Percentiles rank a stretch among this genome's conserved stretches.
These are phyloP conservation scores for Orbilia blumenaviensis DNA, from an alignment of 2,329 filamentous ascomycete species.

Conservation along the genomic window DNA sequence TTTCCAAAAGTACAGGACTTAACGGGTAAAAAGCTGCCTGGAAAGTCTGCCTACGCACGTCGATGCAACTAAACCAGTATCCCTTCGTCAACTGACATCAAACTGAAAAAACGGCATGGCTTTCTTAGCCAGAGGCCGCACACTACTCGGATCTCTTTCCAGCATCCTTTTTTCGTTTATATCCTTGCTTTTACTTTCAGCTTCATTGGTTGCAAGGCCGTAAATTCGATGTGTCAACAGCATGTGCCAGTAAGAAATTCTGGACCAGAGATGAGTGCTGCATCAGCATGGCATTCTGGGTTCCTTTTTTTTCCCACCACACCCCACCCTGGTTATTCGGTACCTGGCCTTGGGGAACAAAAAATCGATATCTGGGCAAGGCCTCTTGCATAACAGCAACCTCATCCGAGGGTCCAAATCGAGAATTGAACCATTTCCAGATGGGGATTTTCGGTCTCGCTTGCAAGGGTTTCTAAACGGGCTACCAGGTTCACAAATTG, in stretches of 20 bases:
- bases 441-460: constrained; percentile 53
- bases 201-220: constrained; percentile 52
- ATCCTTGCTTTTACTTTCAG: constrained; percentile 45
- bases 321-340: constrained; percentile 49
- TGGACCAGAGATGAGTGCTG: constrained; percentile 31
- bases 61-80: constrained; percentile 33
- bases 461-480: constrained; percentile 50
- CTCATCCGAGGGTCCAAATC: constrained; percentile 51
- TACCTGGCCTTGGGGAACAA: constrained; percentile 50
- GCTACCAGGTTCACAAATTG: constrained; percentile 51
- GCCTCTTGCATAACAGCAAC: constrained; percentile 45
- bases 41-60: constrained; percentile 23
- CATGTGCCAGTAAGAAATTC: constrained; percentile 25
- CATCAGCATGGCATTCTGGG: constrained; percentile 44
- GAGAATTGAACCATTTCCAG: constrained; percentile 51
- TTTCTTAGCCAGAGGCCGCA: constrained; percentile 35
- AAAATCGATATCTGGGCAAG: constrained; percentile 49
- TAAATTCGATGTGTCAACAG: constrained; percentile 53
- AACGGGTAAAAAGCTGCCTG: neutral
- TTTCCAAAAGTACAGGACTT: neutral
- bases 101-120: constrained; percentile 53
- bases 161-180: constrained; percentile 51
- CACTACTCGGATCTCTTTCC: constrained; percentile 50
- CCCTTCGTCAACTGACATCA: constrained; percentile 46
- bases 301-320: constrained; percentile 27